Percentiles rank a stretch among this genome's conserved stretches.
Evolutionary conservation across 129 eudicot genomes (phyloP).

Genomic region (Deinandra increscens): DNA sequence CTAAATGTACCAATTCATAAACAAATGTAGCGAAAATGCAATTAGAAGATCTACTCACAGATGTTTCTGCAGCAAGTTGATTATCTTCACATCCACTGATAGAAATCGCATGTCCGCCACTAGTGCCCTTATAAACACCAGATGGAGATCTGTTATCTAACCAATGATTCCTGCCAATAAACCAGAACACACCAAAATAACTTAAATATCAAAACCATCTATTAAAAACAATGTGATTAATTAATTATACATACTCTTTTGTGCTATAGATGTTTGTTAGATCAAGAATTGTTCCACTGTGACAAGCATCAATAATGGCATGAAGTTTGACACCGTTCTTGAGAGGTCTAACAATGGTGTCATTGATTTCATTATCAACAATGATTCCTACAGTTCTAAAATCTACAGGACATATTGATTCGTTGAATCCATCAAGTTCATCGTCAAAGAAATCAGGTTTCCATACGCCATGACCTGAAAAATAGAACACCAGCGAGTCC

Average conservation of each 20-base stretch:
- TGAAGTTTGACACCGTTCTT: slow-evolving; percentile 59
- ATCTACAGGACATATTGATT: slow-evolving; percentile 73
- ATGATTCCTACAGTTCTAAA: slow-evolving; percentile 62
- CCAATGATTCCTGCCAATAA: slow-evolving; percentile 49
- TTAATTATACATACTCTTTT: slow-evolving; percentile 37
- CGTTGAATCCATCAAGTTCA: slow-evolving; percentile 72
- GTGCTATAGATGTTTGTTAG: slow-evolving; percentile 39
- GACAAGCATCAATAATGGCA: slow-evolving; percentile 75
- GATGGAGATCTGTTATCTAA: slow-evolving; percentile 46
- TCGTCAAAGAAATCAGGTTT: slow-evolving; percentile 55
- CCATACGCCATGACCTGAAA: slow-evolving; percentile 74
- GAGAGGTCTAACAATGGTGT: slow-evolving; percentile 64
- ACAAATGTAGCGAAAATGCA: background rate
- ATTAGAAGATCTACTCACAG: slow-evolving; percentile 45
- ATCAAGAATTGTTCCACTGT: slow-evolving; percentile 86
- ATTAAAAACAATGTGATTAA: background rate
- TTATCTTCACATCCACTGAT: too few species aligned
- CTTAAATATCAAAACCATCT: background rate
- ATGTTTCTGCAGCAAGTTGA: too few species aligned
- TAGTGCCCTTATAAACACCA: too few species aligned
- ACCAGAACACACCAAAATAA: background rate
- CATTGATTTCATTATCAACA: slow-evolving; percentile 58
- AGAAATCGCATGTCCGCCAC: too few species aligned
- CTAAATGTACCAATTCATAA: background rate
- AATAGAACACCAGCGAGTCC: slow-evolving; percentile 79